Conservation (phyloP, 345 rosid genomes). For the Rhodamnia rubescens region DNA sequence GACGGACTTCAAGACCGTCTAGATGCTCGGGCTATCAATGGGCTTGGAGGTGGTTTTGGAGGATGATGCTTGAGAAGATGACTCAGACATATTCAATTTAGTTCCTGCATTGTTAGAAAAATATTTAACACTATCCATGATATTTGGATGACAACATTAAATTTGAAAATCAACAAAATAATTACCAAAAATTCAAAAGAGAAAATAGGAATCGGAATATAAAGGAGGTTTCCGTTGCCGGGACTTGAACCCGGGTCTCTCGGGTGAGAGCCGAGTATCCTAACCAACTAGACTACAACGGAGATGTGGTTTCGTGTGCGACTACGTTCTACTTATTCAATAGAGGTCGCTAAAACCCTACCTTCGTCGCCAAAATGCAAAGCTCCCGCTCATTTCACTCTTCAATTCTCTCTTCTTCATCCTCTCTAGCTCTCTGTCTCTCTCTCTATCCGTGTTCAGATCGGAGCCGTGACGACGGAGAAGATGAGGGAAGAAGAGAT, state of each 20-base stretch:
- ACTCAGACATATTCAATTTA: not conserved
- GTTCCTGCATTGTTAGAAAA: too few species aligned
- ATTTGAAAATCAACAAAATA: not conserved
- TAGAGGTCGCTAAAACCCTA: not conserved
- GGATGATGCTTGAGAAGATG: not conserved
- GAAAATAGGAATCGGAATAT: not conserved
- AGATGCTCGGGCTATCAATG: not conserved
- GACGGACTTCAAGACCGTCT: constrained; percentile 13
- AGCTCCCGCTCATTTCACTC: not conserved
- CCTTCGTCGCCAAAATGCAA: not conserved
- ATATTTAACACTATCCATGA: too few species aligned
- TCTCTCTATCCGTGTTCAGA: not conserved
- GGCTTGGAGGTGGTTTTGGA: not conserved
- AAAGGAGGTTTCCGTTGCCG: constrained; percentile 12
- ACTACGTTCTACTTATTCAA: rapidly evolving
- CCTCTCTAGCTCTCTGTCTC: not conserved
- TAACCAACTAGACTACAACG: constrained; percentile 42
- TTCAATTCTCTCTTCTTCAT: too few species aligned
- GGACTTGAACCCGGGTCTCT: constrained; percentile 35
- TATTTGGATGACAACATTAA: too few species aligned
- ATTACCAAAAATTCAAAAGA: not conserved
- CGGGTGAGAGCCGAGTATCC: constrained; percentile 48
- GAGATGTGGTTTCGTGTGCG: rapidly evolving
- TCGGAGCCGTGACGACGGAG: not conserved
- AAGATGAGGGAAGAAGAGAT: constrained; percentile 80